Evolutionary conservation across 2,329 filamentous ascomycete species (phyloP), one percentile per base, ranked within the genome.

Genomic region (Aspergillus aculeatinus): DNA sequence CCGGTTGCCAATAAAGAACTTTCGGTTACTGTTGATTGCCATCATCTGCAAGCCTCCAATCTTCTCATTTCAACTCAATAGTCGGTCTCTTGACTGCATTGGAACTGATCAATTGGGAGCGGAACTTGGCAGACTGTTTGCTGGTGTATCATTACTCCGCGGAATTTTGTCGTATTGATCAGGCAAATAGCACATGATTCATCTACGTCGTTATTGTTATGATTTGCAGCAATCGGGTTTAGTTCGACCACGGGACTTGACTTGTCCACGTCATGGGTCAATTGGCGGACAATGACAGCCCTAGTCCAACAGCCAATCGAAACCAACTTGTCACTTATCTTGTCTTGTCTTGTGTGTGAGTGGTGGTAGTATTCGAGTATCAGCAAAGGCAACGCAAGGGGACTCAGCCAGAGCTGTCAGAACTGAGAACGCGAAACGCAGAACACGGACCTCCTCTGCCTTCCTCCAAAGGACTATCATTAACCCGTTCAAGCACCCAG

Each of bases 391-490:
- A 27, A 47, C 19, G 52, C 52, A 55, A 55, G 52, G 52, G 52
- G 52, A 48, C 44, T 14, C 52, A 55, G 27, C 25, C 52, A 55
- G 52, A 55, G 52, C 52, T 55, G 52, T 55, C 52, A 55, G 52
- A 55, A 44, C 29, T 44, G 27, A 27, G 14, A 47, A 55, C 52
- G 48, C 52, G 52, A 29, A 35, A 35, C 33, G 11, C 33, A 35
- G 33, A 47, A 55, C 52, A 55, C 52, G 52, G 52, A 48, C 52
- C 39, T 19, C 16, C 9, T n/a, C 39, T 44, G 6, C 16, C 39
- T 16, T 7, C 16, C 16, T 6, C 42, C 52, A 39, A 16, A 29
- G 42, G 27, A 19, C 29, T 27, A 55, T 55, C 52, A 33, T 23
- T 55, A 48, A 29, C 52, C 52, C 25, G 27, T 55, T 55, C 52